phyloP scores from a whole-genome alignment of 2,329 filamentous ascomycete genomes.

The Didymella arachidicola region DNA sequence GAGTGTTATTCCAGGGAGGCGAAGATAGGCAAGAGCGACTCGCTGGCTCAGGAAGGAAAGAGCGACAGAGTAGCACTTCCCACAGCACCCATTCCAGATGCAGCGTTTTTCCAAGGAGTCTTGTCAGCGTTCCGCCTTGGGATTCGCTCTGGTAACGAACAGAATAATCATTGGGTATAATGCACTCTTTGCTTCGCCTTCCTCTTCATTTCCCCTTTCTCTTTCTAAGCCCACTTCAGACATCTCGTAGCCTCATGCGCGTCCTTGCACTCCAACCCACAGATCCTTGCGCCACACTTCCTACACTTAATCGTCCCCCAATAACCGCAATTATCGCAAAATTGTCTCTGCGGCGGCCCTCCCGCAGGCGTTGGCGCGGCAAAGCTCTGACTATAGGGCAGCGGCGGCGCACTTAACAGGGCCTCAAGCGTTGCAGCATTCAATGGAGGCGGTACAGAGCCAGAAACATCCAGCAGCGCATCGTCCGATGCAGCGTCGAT shows the following conservation, averaged over 20 bases:
- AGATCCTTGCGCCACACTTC: slow-evolving; percentile 81
- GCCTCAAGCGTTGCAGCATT: slow-evolving; percentile 68
- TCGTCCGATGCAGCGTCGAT: slow-evolving; percentile 49
- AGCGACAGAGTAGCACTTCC: background rate
- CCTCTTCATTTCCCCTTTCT: background rate
- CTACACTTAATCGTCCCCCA: slow-evolving; percentile 79
- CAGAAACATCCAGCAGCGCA: slow-evolving; percentile 62
- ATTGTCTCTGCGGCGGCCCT: slow-evolving; percentile 64
- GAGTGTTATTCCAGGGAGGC: background rate
- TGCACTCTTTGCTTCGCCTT: slow-evolving; percentile 6
- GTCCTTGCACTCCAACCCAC: slow-evolving; percentile 76
- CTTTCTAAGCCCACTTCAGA: slow-evolving; percentile 45
- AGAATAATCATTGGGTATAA: slow-evolving; percentile 26
- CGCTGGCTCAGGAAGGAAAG: background rate
- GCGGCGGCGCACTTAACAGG: slow-evolving; percentile 68
- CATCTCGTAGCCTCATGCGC: slow-evolving; percentile 73
- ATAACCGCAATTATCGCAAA: slow-evolving; percentile 83
- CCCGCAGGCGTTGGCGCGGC: slow-evolving; percentile 50
- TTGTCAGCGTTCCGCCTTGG: background rate
- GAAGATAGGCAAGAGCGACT: background rate
- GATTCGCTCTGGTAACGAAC: background rate
- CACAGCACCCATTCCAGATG: too few relatives aligned
- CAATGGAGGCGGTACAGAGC: slow-evolving; percentile 65
- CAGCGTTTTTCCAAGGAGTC: too few relatives aligned
- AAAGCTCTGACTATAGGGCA: slow-evolving; percentile 72